These are phyloP conservation scores for Saturnispora bothae DNA, from an alignment of 805 yeast genomes.

Conservation along the genomic window DNA sequence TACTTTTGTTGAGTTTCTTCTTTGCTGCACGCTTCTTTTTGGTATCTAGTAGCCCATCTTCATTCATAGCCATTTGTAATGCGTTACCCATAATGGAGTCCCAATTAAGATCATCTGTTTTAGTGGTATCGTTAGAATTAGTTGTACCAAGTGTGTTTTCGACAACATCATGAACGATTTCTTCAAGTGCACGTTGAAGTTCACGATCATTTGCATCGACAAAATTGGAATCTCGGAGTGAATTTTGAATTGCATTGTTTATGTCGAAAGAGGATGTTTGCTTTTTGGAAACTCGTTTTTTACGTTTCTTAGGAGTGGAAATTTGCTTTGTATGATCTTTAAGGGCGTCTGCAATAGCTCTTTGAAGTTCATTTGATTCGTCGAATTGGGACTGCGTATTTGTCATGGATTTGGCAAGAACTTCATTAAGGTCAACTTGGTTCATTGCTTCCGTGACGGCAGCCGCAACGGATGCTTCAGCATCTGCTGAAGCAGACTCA, in stretches of 20 bases:
- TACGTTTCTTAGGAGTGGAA: constrained; percentile 1
- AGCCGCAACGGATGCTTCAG: background rate
- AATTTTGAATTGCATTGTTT: constrained; percentile 20
- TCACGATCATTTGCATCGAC: constrained; percentile 23
- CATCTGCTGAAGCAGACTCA: background rate
- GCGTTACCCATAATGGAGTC: constrained; percentile 71
- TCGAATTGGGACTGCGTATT: constrained; percentile 10
- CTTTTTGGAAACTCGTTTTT: background rate
- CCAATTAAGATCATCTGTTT: constrained; percentile 26
- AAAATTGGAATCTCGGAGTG: constrained; percentile 12
- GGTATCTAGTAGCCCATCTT: constrained; percentile 21
- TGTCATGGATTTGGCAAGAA: constrained; percentile 15
- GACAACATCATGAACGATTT: constrained; percentile 46
- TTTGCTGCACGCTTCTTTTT: background rate
- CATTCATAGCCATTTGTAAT: constrained; percentile 62
- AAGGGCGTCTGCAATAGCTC: constrained; percentile 22
- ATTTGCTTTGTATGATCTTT: constrained; percentile 9
- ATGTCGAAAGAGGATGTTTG: constrained; percentile 9
- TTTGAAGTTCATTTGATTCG: constrained; percentile 17
- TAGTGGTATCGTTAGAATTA: background rate
- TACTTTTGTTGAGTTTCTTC: constrained; percentile 4
- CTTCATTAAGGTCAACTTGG: constrained; percentile 13
- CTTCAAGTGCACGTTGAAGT: constrained; percentile 43
- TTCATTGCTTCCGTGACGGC: constrained; percentile 10
- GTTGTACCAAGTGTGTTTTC: constrained; percentile 17